phyloP scores from a whole-genome alignment of 192 early-diverging fungal genomes.

The Coemansia sp. region DNA sequence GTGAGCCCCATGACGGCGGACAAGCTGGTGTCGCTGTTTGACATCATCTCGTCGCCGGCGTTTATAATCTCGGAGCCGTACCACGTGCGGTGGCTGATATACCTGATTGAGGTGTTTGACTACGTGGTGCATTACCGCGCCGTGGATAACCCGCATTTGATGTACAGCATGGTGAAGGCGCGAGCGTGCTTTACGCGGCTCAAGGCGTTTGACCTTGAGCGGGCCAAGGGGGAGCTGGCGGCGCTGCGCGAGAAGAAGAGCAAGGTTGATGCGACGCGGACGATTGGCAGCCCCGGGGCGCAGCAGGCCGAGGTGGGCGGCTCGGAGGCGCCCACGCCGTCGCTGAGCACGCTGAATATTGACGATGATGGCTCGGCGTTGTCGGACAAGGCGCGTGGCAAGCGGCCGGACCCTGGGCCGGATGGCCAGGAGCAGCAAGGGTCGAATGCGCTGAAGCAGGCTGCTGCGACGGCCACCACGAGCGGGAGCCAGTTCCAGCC shows the following conservation, averaged over 20 bases:
- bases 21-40: constrained; percentile 72
- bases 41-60: constrained; percentile 71
- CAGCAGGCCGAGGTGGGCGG: neutral
- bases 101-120: constrained; percentile 78
- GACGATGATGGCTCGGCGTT: constrained; percentile 27
- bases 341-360: neutral
- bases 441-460: neutral
- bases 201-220: constrained; percentile 62
- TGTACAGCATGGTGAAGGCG: constrained; percentile 78
- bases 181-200: constrained; percentile 70
- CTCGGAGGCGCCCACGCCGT: neutral
- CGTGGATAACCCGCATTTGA: constrained; percentile 72
- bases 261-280: constrained; percentile 26
- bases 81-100: constrained; percentile 73
- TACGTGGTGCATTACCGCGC: constrained; percentile 84
- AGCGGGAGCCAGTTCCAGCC: constrained; percentile 34
- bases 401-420: constrained; percentile 53
- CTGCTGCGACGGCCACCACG: neutral
- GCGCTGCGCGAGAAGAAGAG: constrained; percentile 55
- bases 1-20: constrained; percentile 68
- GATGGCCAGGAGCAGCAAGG: constrained; percentile 4
- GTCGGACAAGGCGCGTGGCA: constrained; percentile 79
- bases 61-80: constrained; percentile 77
- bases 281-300: constrained; percentile 21
- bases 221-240: constrained; percentile 58